Evolutionary conservation across 1,284 basidiomycete species (phyloP).

Genomic region (Boletellus sp.): DNA sequence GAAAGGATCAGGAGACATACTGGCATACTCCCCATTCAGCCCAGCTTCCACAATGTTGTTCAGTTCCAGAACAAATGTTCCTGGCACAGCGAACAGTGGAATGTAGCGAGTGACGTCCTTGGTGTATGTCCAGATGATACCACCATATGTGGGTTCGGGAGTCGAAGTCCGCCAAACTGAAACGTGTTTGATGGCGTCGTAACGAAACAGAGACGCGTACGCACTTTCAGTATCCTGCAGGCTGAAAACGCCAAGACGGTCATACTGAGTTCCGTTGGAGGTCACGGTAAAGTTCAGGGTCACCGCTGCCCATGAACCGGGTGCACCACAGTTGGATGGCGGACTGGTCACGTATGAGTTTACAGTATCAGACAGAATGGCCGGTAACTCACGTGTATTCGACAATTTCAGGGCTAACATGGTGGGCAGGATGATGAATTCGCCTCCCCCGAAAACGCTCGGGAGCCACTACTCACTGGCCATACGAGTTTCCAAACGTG

Average conservation of each 20-base stretch:
- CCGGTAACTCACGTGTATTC: constrained; percentile 50
- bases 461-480: constrained; percentile 42
- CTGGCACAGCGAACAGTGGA: constrained; percentile 62
- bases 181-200: constrained; percentile 1
- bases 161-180: constrained; percentile 77
- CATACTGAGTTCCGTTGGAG: constrained; percentile 75
- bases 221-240: constrained; percentile 73
- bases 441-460: neutral
- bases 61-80: constrained; percentile 67
- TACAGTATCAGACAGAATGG: neutral
- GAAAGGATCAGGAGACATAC: constrained; percentile 36
- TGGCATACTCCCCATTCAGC: constrained; percentile 65
- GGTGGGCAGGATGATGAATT: constrained; percentile 6
- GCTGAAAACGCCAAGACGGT: constrained; percentile 68
- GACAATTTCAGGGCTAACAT: constrained; percentile 58
- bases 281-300: constrained; percentile 75
- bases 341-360: constrained; percentile 42
- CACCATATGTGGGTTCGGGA: constrained; percentile 65
- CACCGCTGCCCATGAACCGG: constrained; percentile 72
- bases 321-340: constrained; percentile 65
- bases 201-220: constrained; percentile 17
- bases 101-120: constrained; percentile 75
- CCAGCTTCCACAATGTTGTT: constrained; percentile 61
- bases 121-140: constrained; percentile 75
- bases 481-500: constrained; percentile 70